phyloP scores from a whole-genome alignment of 176 grass and related monocot species.

The Phyllostachys edulis region DNA sequence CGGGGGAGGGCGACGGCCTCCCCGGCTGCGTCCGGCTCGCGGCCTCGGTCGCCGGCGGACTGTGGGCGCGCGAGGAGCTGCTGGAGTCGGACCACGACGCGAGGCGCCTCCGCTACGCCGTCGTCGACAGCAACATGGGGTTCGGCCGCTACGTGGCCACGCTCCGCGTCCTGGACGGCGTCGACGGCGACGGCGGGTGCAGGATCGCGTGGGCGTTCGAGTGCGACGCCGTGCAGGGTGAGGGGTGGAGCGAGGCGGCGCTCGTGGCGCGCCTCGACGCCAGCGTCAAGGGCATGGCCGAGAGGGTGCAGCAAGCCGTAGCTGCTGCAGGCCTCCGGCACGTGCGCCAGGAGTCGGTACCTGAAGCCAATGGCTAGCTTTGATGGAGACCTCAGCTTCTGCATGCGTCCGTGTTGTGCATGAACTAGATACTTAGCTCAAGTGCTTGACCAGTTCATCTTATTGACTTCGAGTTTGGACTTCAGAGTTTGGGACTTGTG shows the following conservation, averaged over 20 bases:
- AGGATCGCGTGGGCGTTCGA: conserved; percentile 58
- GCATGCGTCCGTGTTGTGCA: not conserved
- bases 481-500: no score
- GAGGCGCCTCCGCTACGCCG: conserved; percentile 44
- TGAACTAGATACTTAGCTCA: not conserved
- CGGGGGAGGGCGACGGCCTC: not conserved
- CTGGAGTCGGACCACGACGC: conserved; percentile 31
- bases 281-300: conserved; percentile 43
- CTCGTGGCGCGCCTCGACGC: conserved; percentile 37
- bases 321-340: not conserved
- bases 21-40: conserved; percentile 46
- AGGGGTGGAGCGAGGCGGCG: conserved; percentile 44
- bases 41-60: not conserved
- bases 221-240: conserved; percentile 35
- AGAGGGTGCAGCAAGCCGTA: conserved; percentile 36
- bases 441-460: not conserved
- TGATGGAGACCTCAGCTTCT: not conserved
- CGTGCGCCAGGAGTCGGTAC: not conserved
- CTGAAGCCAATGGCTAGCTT: not conserved
- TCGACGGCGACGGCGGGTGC: conserved; percentile 24
- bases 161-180: conserved; percentile 35
- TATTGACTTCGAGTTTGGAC: not conserved
- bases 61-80: conserved; percentile 58
- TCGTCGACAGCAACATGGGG: conserved; percentile 52
- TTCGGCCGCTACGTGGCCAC: conserved; percentile 49